Percentiles rank a stretch among this genome's conserved stretches.
These are phyloP conservation scores for Calonectria crousiana DNA, from an alignment of 2,329 filamentous ascomycete genomes.

Conservation along the genomic window DNA sequence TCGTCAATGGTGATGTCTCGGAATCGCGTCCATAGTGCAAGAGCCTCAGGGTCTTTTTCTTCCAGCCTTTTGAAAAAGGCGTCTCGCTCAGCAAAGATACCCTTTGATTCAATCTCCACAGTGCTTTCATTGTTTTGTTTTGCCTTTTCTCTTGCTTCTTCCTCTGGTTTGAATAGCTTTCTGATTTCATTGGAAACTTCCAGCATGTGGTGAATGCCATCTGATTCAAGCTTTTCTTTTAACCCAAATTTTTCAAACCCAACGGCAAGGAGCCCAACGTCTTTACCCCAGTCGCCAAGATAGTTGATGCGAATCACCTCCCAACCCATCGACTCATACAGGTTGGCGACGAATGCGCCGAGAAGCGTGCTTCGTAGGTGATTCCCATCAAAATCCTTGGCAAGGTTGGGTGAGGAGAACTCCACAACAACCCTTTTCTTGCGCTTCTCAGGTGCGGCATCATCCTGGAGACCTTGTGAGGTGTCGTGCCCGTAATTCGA, in stretches of 20 bases:
- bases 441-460: not conserved
- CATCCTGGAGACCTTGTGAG: conserved; percentile 17
- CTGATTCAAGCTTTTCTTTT: conserved; percentile 69
- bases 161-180: conserved; percentile 70
- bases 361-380: conserved; percentile 84
- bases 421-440: conserved; percentile 69
- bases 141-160: conserved; percentile 65
- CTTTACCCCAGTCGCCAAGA: conserved; percentile 80
- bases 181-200: conserved; percentile 77
- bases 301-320: conserved; percentile 77
- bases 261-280: conserved; percentile 71
- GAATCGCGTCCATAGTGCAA: conserved; percentile 65
- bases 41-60: conserved; percentile 62
- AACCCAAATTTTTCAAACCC: conserved; percentile 75
- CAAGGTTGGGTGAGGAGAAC: conserved; percentile 82
- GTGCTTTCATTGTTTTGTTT: conserved; percentile 55
- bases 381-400: conserved; percentile 80
- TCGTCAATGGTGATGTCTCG: conserved; percentile 65
- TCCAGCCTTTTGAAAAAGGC: conserved; percentile 71
- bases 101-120: conserved; percentile 38
- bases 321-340: conserved; percentile 75
- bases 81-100: conserved; percentile 60
- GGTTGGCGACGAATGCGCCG: conserved; percentile 74
- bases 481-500: conserved; percentile 20
- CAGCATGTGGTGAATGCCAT: conserved; percentile 75